Base-by-base conservation (phyloP, 768 basidiomycete genomes). In the Pluteus cervinus region DNA sequence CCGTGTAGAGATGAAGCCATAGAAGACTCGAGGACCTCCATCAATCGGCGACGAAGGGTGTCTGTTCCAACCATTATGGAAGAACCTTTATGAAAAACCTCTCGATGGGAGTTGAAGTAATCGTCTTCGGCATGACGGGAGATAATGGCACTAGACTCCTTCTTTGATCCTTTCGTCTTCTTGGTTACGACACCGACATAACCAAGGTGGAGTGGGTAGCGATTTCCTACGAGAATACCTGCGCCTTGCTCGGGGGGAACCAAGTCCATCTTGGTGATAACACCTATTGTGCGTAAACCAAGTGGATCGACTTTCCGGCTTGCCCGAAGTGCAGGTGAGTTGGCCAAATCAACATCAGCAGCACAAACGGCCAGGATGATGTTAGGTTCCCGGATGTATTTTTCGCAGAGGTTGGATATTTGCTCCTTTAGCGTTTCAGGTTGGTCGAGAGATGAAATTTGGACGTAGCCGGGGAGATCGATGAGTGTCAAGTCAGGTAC, bases 301-400 rank as follows among this genome's bases (percentile, higher is more conserved):
- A 99, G 67, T 3, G 94, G 94, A 54, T 99, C 96, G 3, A 98
- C 88, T 45, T 86, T 84, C 28, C 93, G 73, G 58, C 90, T 93
- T 0, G 96, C 92, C 34, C 91, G 73, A 34, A 99, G 66, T 0
- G 96, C 96, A 5, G 96, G 93, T 0, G 92, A 96, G 59, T 99
- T 99, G 43, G 96, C 96, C 9, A 99, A 73, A 64, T 99, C 96
- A 39, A 99, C 96, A 56, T 99, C 93, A 6, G 96, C 96, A 6
- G 96, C 88, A 55, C 96, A 99, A 12, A 99, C 89, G 4, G 96
- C 94, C n/a, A 99, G 76, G 49, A 98, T 86, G 59, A 99, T 91
- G 59, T 99, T 99, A n/a, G 96, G 94, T 56, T 97, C 91, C n/a
- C 88, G 80, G 51, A 99, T 99, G 58, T 99, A 99, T 55, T 82